Base-by-base conservation (phyloP, 257 asterid species). In the Petunia axillaris region DNA sequence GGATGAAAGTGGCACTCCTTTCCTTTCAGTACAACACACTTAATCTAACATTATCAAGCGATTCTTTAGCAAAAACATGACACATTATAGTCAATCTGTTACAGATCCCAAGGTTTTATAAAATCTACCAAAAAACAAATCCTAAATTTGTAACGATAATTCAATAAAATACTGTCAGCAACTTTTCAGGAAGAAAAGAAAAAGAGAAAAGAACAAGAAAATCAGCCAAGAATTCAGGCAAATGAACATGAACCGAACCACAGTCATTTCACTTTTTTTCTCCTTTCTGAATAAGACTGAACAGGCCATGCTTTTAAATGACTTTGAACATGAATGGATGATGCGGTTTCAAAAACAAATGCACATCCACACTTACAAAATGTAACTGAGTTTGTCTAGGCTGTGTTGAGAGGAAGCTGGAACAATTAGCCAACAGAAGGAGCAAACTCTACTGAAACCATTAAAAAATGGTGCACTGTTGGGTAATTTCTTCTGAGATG, bases 401-500 rank as follows among this genome's bases (percentile, higher is more conserved):
- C 16, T 15, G 55, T 53, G 37, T 68, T 4, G 16, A 68, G 44
- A 68, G 76, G 76, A 68, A 68, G 44, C 58, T 67, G 52, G 52
- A 65, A 65, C 74, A 39, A 40, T 14, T 39, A 50, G 74, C 36
- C 14, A 50, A 65, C 15, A 65, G 74, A 39, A 65, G 36, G 35
- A 5, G 4, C 36, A 65, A 40, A 25, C 25, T 25, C 25, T 25
- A 25, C 25, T 25, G 25, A 25, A 25, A 25, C 25, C 25, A 25
- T 25, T 25, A 0, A 25, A 25, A 25, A 25, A 65, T 65, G 50
- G 52, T 65, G 74, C 36, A 40, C 39, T 38, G 25, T 39, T 65
- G 4, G 15, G 52, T 65, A 2, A 41, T 65, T 59, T 13, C 36
- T 39, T 65, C 14, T 6, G 40, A 39, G 46, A 64, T 11, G 25